phyloP scores from a whole-genome alignment of 768 basidiomycete species.

The Lanmaoa rubissima region DNA sequence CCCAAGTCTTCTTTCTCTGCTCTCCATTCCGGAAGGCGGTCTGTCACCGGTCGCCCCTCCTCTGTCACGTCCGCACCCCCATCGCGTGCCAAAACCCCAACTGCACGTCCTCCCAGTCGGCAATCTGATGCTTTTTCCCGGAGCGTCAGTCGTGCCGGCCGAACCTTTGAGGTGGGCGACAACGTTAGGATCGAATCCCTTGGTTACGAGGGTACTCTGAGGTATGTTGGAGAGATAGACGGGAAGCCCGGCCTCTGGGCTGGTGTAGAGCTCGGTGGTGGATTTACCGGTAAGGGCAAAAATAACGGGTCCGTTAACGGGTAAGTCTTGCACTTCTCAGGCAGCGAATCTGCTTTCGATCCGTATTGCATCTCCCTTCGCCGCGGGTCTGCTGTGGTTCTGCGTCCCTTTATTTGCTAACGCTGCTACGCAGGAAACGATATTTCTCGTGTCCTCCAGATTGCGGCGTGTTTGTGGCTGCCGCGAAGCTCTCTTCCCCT shows the following conservation, averaged over 20 bases:
- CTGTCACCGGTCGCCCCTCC: slow-evolving; percentile 55
- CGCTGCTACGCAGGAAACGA: slow-evolving; percentile 48
- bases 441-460: slow-evolving; percentile 85
- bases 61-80: slow-evolving; percentile 56
- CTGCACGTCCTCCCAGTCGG: slow-evolving; percentile 61
- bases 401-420: slow-evolving; percentile 10
- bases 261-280: slow-evolving; percentile 85
- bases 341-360: background rate
- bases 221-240: slow-evolving; percentile 81
- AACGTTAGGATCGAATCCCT: slow-evolving; percentile 84
- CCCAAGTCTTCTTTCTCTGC: slow-evolving; percentile 41
- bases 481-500: slow-evolving; percentile 75
- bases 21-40: slow-evolving; percentile 41
- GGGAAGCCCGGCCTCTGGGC: slow-evolving; percentile 92
- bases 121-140: slow-evolving; percentile 58
- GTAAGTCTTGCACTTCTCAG: slow-evolving; percentile 47
- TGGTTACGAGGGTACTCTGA: slow-evolving; percentile 81
- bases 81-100: slow-evolving; percentile 52
- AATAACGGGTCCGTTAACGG: slow-evolving; percentile 89
- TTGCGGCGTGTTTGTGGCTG: slow-evolving; percentile 90
- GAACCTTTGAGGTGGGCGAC: slow-evolving; percentile 69
- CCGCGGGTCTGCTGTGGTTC: background rate
- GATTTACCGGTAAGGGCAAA: slow-evolving; percentile 90
- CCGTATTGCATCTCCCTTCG: background rate
- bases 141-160: slow-evolving; percentile 43